phyloP scores from a whole-genome alignment of 768 basidiomycete genomes.

The Mycena pura region DNA sequence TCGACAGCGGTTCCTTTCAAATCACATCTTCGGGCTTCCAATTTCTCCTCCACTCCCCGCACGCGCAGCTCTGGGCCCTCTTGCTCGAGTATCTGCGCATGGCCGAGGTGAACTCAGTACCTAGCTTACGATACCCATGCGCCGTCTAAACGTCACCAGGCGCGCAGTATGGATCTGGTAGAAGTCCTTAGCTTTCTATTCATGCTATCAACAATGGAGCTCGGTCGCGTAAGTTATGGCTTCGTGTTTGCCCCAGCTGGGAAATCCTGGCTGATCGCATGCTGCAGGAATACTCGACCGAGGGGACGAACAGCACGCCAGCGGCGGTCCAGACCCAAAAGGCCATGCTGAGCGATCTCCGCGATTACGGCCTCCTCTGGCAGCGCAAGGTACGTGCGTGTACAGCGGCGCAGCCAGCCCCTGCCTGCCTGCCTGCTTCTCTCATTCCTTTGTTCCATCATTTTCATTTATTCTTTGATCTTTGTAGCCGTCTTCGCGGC shows the following conservation, averaged over 20 bases:
- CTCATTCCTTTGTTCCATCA: constrained; percentile 21
- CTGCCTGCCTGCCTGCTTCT: constrained; percentile 20
- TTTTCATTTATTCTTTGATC: too few relatives aligned
- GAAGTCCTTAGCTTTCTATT: constrained; percentile 94
- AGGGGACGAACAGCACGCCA: constrained; percentile 61
- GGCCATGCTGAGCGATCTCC: constrained; percentile 89
- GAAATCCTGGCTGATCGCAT: constrained; percentile 23
- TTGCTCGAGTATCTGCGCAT: constrained; percentile 88
- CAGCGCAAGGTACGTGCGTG: constrained; percentile 67
- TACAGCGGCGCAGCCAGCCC: constrained; percentile 25
- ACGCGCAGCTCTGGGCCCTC: constrained; percentile 95
- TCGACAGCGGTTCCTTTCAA: constrained; percentile 61
- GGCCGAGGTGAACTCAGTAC: constrained; percentile 81
- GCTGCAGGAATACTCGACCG: constrained; percentile 85
- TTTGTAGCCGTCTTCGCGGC: constrained; percentile 68
- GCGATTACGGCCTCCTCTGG: constrained; percentile 95
- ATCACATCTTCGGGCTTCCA: constrained; percentile 97
- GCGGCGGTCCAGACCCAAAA: constrained; percentile 58
- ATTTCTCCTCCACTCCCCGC: constrained; percentile 92
- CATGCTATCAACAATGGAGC: constrained; percentile 96
- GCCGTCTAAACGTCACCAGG: constrained; percentile 49
- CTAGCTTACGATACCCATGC: constrained; percentile 19
- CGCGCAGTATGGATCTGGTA: constrained; percentile 89
- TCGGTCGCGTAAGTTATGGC: constrained; percentile 73
- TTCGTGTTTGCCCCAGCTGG: constrained; percentile 15